These are phyloP conservation scores for Lepraria neglecta DNA, from an alignment of 495 filamentous ascomycete species.

Conservation along the genomic window DNA sequence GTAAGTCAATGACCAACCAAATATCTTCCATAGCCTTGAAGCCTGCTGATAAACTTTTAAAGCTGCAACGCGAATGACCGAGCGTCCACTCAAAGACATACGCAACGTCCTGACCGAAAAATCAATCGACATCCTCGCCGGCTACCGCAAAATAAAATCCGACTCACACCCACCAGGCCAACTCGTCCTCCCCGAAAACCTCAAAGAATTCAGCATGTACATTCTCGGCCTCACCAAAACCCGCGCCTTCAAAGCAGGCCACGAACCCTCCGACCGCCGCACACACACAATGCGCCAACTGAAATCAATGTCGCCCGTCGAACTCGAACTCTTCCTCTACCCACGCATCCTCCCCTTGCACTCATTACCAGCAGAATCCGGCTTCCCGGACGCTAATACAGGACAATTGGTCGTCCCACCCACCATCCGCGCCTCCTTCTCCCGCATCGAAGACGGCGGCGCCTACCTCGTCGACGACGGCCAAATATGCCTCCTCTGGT, in stretches of 20 bases:
- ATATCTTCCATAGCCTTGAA: background rate
- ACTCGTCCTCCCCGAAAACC: constrained; percentile 86
- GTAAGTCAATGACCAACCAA: constrained; percentile 32
- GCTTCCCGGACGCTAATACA: constrained; percentile 74
- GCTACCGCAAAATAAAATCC: constrained; percentile 86
- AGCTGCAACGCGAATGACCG: constrained; percentile 74
- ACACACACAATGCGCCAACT: constrained; percentile 89
- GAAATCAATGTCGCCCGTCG: constrained; percentile 73
- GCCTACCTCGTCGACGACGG: constrained; percentile 98
- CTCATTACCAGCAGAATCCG: constrained; percentile 67
- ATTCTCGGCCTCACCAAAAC: constrained; percentile 89
- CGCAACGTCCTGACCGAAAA: constrained; percentile 81
- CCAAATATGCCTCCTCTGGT: constrained; percentile 82
- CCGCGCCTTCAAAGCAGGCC: constrained; percentile 84
- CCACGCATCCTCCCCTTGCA: constrained; percentile 89
- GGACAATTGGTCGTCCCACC: constrained; percentile 73
- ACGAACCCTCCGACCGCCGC: constrained; percentile 84
- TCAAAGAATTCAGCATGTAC: constrained; percentile 97
- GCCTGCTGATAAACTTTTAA: constrained; percentile 18
- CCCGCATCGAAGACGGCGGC: constrained; percentile 85
- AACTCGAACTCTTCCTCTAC: constrained; percentile 90
- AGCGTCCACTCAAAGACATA: constrained; percentile 79
- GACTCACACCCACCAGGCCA: constrained; percentile 85
- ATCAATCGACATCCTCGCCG: constrained; percentile 87
- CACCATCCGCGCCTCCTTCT: constrained; percentile 74